These are phyloP conservation scores for Suillus subalutaceus DNA, from an alignment of 768 basidiomycete species.

Conservation along the genomic window DNA sequence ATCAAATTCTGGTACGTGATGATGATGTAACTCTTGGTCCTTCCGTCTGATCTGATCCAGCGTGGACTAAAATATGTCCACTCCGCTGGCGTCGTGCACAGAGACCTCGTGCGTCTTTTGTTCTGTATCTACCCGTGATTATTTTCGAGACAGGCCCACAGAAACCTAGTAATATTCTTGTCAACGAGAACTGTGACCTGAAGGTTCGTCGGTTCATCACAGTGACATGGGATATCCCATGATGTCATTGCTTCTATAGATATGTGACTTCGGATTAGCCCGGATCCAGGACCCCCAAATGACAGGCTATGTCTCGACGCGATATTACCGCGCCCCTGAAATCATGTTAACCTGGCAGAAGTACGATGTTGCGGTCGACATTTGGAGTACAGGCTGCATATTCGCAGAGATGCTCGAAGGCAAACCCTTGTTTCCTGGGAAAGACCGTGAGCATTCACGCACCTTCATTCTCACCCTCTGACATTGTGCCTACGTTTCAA, in stretches of 20 bases:
- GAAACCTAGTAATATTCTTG: conserved; percentile 99
- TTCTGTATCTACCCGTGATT: not conserved
- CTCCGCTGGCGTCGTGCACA: conserved; percentile 97
- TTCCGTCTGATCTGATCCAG: conserved; percentile 40
- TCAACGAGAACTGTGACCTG: conserved; percentile 99
- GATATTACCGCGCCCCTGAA: conserved; percentile 98
- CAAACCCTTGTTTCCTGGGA: conserved; percentile 97
- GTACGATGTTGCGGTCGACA: conserved; percentile 99
- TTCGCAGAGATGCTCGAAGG: conserved; percentile 99
- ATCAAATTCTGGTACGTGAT: conserved; percentile 88
- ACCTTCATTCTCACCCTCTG: conserved; percentile 13
- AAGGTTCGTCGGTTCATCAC: conserved; percentile 56
- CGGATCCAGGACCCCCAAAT: conserved; percentile 99
- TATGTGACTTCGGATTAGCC: conserved; percentile 98
- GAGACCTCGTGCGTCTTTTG: conserved; percentile 73
- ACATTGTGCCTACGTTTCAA: conserved; percentile 35
- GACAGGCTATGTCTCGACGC: conserved; percentile 99
- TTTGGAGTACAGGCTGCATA: conserved; percentile 99
- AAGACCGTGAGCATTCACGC: conserved; percentile 81
- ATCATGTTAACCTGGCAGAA: conserved; percentile 99
- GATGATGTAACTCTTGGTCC: conserved; percentile 7
- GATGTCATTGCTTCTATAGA: conserved; percentile 48
- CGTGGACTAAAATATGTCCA: conserved; percentile 99
- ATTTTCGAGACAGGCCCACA: conserved; percentile 30
- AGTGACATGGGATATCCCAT: conserved; percentile 5